phyloP scores from a whole-genome alignment of 2,329 filamentous ascomycete genomes.

The Capronia coronata region DNA sequence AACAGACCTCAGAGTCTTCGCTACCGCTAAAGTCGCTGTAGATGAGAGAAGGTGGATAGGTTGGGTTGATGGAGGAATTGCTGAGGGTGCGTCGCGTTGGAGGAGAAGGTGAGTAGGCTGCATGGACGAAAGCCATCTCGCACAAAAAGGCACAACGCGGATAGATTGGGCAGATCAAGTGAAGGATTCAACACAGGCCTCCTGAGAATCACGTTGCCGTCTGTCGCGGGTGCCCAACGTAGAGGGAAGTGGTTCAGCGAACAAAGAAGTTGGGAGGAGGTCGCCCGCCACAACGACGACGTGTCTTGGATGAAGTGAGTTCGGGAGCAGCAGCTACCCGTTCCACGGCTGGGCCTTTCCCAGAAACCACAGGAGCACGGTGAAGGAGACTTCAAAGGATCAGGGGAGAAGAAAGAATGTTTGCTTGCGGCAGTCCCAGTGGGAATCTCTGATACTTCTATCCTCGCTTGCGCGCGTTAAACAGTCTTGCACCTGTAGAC shows the following conservation, averaged over 20 bases:
- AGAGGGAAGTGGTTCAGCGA: constrained; percentile 7
- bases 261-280: constrained; percentile 19
- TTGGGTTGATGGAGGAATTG: constrained; percentile 14
- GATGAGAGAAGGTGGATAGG: constrained; percentile 23
- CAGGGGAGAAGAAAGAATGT: constrained; percentile 7
- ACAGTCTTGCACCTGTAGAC: background rate
- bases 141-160: background rate
- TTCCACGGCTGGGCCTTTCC: constrained; percentile 3
- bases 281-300: constrained; percentile 6
- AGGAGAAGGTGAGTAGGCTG: constrained; percentile 13
- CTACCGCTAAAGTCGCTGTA: constrained; percentile 23
- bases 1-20: constrained; percentile 23
- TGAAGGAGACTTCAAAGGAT: constrained; percentile 1
- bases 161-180: constrained; percentile 13
- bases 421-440: constrained; percentile 16
- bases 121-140: constrained; percentile 17
- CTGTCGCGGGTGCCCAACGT: background rate
- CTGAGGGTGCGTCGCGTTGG: constrained; percentile 13
- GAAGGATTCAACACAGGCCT: background rate
- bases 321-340: constrained; percentile 22
- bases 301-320: constrained; percentile 4
- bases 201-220: background rate
- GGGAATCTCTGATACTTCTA: constrained; percentile 17
- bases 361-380: constrained; percentile 1
- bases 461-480: constrained; percentile 3